Conservation (phyloP, 2,329 filamentous ascomycete genomes). For the Nothophoma quercina region DNA sequence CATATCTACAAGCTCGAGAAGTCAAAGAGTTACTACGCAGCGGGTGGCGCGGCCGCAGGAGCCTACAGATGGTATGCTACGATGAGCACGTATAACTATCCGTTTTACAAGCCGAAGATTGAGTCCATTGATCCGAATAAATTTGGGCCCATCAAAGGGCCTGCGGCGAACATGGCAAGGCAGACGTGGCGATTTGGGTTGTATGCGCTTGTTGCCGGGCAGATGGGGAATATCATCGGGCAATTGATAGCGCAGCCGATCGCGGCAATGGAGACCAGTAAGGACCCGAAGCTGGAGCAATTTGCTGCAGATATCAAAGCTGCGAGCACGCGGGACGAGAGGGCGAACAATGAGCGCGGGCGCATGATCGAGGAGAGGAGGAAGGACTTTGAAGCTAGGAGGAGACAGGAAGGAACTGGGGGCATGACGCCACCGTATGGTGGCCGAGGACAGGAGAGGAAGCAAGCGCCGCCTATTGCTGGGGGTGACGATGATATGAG, state of each 20-base stretch:
- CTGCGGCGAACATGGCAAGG: conserved; percentile 39
- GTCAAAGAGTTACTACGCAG: conserved; percentile 50
- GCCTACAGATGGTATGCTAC: conserved; percentile 46
- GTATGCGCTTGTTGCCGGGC: conserved; percentile 35
- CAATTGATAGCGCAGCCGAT: conserved; percentile 43
- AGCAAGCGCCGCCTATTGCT: conserved; percentile 16
- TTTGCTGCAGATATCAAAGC: conserved; percentile 48
- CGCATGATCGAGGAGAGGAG: conserved; percentile 28
- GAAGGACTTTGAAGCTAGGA: conserved; percentile 29
- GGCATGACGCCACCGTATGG: conserved; percentile 50
- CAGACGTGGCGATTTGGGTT: conserved; percentile 37
- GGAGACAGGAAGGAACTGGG: conserved; percentile 25
- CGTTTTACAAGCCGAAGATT: conserved; percentile 51
- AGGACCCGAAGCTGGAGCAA: conserved; percentile 52
- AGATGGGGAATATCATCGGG: conserved; percentile 46
- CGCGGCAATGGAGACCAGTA: conserved; percentile 43
- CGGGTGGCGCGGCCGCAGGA: conserved; percentile 43
- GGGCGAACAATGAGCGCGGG: conserved; percentile 19
- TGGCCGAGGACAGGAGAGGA: conserved; percentile 30
- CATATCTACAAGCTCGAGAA: conserved; percentile 50
- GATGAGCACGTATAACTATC: conserved; percentile 49
- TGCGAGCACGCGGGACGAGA: conserved; percentile 21
- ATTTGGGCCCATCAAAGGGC: conserved; percentile 46
- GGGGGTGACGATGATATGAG: conserved; percentile 53
- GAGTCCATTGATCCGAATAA: conserved; percentile 51